Evolutionary conservation across 805 yeast species (phyloP), one percentile per base, ranked within the genome.

Genomic region (Saccharomyces jurei): DNA sequence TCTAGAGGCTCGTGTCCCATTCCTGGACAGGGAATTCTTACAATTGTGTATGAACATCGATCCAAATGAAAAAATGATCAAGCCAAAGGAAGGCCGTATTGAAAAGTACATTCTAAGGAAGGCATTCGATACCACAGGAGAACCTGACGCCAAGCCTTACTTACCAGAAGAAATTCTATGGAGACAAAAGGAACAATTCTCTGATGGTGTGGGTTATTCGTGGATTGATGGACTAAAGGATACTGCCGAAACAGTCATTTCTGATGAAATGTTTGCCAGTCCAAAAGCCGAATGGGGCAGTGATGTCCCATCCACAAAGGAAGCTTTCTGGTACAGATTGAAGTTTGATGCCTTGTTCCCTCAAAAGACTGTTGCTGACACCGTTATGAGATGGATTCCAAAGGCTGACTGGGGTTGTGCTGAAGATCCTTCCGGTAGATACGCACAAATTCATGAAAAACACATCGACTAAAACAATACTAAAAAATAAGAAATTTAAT

Each of bases 381-480:
- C 99, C 21, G 99, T 94, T 57, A 90, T 89, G 97, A 87, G 99
- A 81, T 94, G 99, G 99, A 76, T 94, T 74, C 99, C 99, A 71
- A 94, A 94, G 81, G 98, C 98, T 59, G 99, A 94, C 74, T 94
- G 99, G 99, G 99, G 99, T 63, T 94, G 99, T 77, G 90, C 91
- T 68, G 96, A 86, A 66, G 99, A 94, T 75, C 99, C 99, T 53
- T 87, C 96, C 54, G 99, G 99, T 62, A 88, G 99, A 78, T 92
- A 79, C 70, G 97, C 96, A 63, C 82, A 87, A 77, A 83, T 87
- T 64, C 99, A 94, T 73, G 91, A 87, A 54, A 72, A 85, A 65
- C 81, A 85, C 60, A 81, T 84, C 57, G 62, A 56, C 17, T 36
- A 36, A 36, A 36, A 36, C 25, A 14, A 36, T 9, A 17, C 8